Evolutionary conservation across 2,329 filamentous ascomycete genomes (phyloP), one percentile per base, ranked within the genome.

Genomic region (Cladosporium sp.): DNA sequence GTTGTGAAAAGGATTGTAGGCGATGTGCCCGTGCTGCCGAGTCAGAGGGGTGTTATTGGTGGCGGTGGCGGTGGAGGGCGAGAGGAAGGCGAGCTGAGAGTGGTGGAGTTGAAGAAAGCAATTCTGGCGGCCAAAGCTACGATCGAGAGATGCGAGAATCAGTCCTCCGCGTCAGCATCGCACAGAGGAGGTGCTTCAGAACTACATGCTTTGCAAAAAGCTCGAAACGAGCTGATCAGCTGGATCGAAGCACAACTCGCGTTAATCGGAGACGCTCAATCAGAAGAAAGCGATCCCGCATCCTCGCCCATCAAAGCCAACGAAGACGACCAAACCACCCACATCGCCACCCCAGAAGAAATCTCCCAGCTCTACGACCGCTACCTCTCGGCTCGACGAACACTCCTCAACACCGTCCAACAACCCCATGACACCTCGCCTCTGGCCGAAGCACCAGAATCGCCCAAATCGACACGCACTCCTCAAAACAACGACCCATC

Each of bases 211-310:
- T 52, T 71, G 13, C 67, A 71, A 57, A 62, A 62, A 42, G 64
- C 68, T 1, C 62, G 68, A 22, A 66, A 65, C n/a, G 65, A 66
- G 50, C 63, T 71, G 35, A 71, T 68, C 2, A 56, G 56, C 13
- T 71, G 68, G 68, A 71, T 71, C 63, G 68, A 71, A 53, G 59
- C 57, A 15, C 68, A 70, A 60, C 60, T 71, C 7, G 63, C 62
- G 1, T 47, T 67, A 8, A 70, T 71, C 19, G 65, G 68, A 20
- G 61, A 66, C 13, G 60, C 61, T 3, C 67, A 68, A 28, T 44
- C 56, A 7, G 39, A 55, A 13, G 54, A 56, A 8, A 59, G 55
- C 22, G 37, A 57, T 7, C 4, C 28, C 4, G n/a, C 32, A 10
- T 24, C 32, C 3, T 44, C 55, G 2, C 39, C 56, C 20, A 15